phyloP scores from a whole-genome alignment of 768 basidiomycete species.

The Agaricus sinodeliciosus region DNA sequence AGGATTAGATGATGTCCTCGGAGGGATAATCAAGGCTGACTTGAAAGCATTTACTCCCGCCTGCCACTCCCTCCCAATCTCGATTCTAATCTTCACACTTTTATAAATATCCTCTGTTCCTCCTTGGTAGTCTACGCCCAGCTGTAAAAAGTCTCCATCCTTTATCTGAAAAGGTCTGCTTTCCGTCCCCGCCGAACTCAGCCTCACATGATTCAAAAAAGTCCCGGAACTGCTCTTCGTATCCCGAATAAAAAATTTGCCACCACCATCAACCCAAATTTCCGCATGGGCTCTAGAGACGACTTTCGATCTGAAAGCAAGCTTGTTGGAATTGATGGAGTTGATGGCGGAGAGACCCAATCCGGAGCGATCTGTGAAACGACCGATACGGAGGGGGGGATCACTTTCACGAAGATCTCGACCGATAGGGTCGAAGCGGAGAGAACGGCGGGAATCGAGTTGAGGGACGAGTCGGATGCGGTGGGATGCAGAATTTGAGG shows the following conservation, averaged over 20 bases:
- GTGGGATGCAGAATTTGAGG: slow-evolving; percentile 38
- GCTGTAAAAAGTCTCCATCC: slow-evolving; percentile 91
- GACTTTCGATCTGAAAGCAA: slow-evolving; percentile 94
- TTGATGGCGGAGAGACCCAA: slow-evolving; percentile 59
- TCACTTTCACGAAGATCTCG: slow-evolving; percentile 75
- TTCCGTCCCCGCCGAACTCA: slow-evolving; percentile 81
- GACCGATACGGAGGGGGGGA: slow-evolving; percentile 75
- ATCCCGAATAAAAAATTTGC: slow-evolving; percentile 82
- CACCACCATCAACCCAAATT: slow-evolving; percentile 71
- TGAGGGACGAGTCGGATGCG: slow-evolving; percentile 94
- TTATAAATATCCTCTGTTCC: slow-evolving; percentile 96
- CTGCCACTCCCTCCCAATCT: slow-evolving; percentile 89
- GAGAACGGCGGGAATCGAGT: slow-evolving; percentile 81
- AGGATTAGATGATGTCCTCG: slow-evolving; percentile 4
- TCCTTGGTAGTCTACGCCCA: slow-evolving; percentile 97
- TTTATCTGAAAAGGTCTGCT: slow-evolving; percentile 71
- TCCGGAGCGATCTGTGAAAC: slow-evolving; percentile 86
- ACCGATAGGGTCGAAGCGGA: slow-evolving; percentile 88
- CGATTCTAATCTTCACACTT: slow-evolving; percentile 92
- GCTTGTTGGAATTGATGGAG: slow-evolving; percentile 69
- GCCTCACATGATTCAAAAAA: slow-evolving; percentile 89
- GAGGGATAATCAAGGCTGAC: slow-evolving; percentile 25
- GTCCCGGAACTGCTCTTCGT: slow-evolving; percentile 87
- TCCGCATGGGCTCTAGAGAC: slow-evolving; percentile 93
- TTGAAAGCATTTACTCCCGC: slow-evolving; percentile 89